These are phyloP conservation scores for Aphanomyces cochlioides DNA, from an alignment of 352 stramenopile genomes.

Conservation along the genomic window DNA sequence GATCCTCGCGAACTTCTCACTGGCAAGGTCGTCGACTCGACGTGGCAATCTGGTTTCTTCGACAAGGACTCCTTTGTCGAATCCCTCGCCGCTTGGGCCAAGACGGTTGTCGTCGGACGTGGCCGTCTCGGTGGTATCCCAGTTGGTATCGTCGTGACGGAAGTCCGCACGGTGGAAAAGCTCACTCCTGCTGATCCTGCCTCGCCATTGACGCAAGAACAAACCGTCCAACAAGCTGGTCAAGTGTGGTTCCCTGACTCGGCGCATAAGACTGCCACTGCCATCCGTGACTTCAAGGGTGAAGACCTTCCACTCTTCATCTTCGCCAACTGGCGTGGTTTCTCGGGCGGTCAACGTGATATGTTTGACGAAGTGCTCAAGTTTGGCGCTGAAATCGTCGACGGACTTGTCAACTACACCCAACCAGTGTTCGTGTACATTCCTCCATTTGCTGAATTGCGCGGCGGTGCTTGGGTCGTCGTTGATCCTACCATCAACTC, in stretches of 20 bases:
- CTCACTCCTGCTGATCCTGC: constrained; percentile 97
- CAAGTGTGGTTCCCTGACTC: constrained; percentile 99
- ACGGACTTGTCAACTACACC: constrained; percentile 97
- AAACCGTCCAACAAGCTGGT: constrained; percentile 96
- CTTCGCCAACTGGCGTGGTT: constrained; percentile 99
- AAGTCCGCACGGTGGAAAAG: constrained; percentile 97
- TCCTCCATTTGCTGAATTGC: constrained; percentile 97
- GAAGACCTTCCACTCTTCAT: constrained; percentile 99
- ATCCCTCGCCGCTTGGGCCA: constrained; percentile 97
- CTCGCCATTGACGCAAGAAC: constrained; percentile 94
- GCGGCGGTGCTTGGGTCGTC: constrained; percentile 98
- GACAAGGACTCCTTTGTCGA: constrained; percentile 99
- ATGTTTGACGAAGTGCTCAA: constrained; percentile 99
- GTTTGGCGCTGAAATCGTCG: constrained; percentile 99
- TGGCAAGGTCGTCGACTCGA: constrained; percentile 68
- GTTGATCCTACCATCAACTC: constrained; percentile 99
- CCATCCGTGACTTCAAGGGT: constrained; percentile 98
- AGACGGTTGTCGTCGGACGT: constrained; percentile 97
- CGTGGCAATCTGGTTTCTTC: constrained; percentile 93
- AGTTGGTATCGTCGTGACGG: constrained; percentile 97
- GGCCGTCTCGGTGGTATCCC: constrained; percentile 97
- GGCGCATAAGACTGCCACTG: constrained; percentile 99
- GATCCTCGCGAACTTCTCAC: constrained; percentile 93
- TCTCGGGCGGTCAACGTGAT: constrained; percentile 98
- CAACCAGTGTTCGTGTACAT: constrained; percentile 99